Conservation (phyloP, 2,329 filamentous ascomycete species). For the Fusarium tjaetaba region DNA sequence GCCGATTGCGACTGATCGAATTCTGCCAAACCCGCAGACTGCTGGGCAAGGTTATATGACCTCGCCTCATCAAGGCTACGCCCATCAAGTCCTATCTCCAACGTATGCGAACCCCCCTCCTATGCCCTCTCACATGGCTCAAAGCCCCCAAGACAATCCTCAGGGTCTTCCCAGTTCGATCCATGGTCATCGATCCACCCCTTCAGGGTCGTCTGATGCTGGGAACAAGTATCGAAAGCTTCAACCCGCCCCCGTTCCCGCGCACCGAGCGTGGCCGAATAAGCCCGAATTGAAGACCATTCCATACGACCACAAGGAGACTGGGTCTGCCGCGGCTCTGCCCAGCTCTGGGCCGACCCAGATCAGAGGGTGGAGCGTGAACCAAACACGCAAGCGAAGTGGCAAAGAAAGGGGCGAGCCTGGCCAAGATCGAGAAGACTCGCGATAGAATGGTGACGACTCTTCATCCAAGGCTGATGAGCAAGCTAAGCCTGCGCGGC, state of each 20-base stretch:
- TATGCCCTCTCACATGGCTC: slow-evolving; percentile 46
- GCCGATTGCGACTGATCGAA: slow-evolving; percentile 46
- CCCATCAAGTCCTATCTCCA: slow-evolving; percentile 49
- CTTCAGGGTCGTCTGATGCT: slow-evolving; percentile 52
- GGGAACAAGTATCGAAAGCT: slow-evolving; percentile 65
- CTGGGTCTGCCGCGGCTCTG: slow-evolving; percentile 63
- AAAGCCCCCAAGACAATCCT: slow-evolving; percentile 50
- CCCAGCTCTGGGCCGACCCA: slow-evolving; percentile 65
- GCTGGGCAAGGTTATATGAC: slow-evolving; percentile 47
- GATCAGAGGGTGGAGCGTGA: slow-evolving; percentile 67
- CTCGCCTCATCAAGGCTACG: slow-evolving; percentile 48
- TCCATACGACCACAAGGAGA: slow-evolving; percentile 69
- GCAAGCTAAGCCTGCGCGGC: slow-evolving; percentile 13
- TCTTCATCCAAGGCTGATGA: slow-evolving; percentile 36
- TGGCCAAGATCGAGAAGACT: slow-evolving; percentile 50
- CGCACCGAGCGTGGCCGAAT: slow-evolving; percentile 58
- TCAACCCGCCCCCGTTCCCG: slow-evolving; percentile 65
- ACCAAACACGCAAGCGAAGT: slow-evolving; percentile 52
- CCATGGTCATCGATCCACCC: slow-evolving; percentile 51
- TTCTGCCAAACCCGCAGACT: slow-evolving; percentile 49
- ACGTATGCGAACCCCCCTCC: slow-evolving; percentile 49
- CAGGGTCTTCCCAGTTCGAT: slow-evolving; percentile 45
- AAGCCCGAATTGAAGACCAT: slow-evolving; percentile 67
- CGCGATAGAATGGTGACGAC: slow-evolving; percentile 50
- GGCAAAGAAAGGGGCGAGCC: slow-evolving; percentile 50